Conservation (phyloP, 139 green algal genomes). For the Gonium pectorale region DNA sequence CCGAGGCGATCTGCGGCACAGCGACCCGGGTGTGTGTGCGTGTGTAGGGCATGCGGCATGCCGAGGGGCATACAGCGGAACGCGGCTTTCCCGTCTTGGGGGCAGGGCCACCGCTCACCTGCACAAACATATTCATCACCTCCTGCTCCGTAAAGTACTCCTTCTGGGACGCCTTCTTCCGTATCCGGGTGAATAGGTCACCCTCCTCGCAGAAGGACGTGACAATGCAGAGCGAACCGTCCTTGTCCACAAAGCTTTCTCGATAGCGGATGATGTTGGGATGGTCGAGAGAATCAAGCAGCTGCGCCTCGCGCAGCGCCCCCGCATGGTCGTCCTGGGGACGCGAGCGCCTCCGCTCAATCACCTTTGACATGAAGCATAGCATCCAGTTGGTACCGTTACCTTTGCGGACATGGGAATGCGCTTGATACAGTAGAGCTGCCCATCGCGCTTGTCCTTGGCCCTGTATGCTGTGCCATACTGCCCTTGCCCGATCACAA, state of each 20-base stretch:
- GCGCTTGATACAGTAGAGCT: conserved; percentile 69
- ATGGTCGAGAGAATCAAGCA: conserved; percentile 69
- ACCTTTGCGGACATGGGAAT: conserved; percentile 68
- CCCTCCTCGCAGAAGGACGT: conserved; percentile 71
- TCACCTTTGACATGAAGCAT: not conserved
- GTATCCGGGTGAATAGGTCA: conserved; percentile 61
- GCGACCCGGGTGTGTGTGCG: not conserved
- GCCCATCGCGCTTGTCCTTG: conserved; percentile 47
- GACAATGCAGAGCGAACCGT: conserved; percentile 67
- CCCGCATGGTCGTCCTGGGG: conserved; percentile 60
- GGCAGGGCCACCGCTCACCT: no score
- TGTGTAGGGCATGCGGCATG: no score
- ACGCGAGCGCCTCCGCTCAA: no score
- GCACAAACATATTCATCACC: conserved; percentile 79
- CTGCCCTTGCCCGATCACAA: conserved; percentile 38
- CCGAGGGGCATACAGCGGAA: no score
- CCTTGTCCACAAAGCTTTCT: conserved; percentile 71
- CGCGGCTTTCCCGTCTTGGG: no score
- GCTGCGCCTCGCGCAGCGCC: conserved; percentile 63
- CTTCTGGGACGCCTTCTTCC: conserved; percentile 35
- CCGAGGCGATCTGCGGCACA: conserved; percentile 61
- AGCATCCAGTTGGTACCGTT: no score
- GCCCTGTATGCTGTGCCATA: conserved; percentile 57
- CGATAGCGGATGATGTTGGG: conserved; percentile 74
- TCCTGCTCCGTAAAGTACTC: conserved; percentile 70